phyloP scores from a whole-genome alignment of 257 asterid species.

The Capsicum pubescens region DNA sequence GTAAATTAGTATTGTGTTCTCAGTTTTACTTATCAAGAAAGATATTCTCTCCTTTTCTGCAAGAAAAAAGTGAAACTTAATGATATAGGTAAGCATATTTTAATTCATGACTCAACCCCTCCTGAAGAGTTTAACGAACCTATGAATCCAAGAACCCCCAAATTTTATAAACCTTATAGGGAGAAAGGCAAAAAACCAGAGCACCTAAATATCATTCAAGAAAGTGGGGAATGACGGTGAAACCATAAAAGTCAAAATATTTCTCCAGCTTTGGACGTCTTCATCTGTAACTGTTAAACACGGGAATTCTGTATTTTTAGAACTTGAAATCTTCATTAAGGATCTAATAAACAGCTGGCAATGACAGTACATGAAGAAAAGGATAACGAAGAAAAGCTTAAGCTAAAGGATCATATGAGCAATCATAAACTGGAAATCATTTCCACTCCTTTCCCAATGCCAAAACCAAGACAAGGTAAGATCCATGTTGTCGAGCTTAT shows the following conservation, averaged over 20 bases:
- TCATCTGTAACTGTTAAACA: conserved; percentile 17
- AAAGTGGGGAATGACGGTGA: background rate
- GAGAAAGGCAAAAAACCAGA: background rate
- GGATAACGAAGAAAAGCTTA: background rate
- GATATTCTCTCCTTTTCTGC: background rate
- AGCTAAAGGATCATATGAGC: background rate
- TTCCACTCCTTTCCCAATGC: background rate
- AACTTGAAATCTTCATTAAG: conserved; percentile 1
- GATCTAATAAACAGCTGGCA: conserved; percentile 8
- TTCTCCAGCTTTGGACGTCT: conserved; percentile 15
- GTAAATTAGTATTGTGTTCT: conserved; percentile 17
- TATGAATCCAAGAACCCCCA: conserved; percentile 1
- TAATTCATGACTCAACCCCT: background rate
- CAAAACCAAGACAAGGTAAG: conserved; percentile 5
- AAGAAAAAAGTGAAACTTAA: conserved; percentile 8
- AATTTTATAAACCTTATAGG: background rate
- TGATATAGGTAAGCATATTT: background rate
- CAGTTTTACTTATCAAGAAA: background rate
- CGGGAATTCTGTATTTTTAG: background rate
- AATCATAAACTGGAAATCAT: conserved; percentile 12
- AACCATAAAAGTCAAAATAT: conserved; percentile 11
- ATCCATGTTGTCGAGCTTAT: background rate
- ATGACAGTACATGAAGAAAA: background rate
- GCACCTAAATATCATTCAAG: background rate
- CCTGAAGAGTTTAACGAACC: conserved; percentile 11